Base-by-base conservation (phyloP, 345 rosid genomes). In the Brassica incana region DNA sequence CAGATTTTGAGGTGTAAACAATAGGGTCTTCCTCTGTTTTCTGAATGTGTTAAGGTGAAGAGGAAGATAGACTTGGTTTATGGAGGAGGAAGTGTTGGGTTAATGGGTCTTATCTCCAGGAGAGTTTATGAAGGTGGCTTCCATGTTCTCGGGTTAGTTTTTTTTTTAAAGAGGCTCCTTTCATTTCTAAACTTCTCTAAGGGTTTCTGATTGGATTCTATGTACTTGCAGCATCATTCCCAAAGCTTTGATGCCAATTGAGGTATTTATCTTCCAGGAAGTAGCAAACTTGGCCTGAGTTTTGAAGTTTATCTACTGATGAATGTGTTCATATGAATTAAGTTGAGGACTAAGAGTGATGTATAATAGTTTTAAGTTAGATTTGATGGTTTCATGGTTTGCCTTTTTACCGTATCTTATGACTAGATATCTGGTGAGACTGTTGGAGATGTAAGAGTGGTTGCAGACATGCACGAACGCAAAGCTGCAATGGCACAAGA, bases 401-500 rank as follows among this genome's bases (percentile, higher is more conserved):
- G 33, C 11, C 3, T 50, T 43, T 43, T 50, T 50, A 50, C 7
- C 58, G 5, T 50, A 50, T 50, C 18, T 79, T 40, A 50, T 29
- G 10, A 62, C 48, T 70, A 92, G 98, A 94, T 94, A 87, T 94
- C 98, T 66, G 98, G 98, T 72, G 83, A 88, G 83, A 83, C 91
- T 14, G 90, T 94, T 60, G 97, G 97, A 80, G 95, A 94, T 75
- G 92, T 92, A 65, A 91, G 89, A 86, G 77, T 83, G 7, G 98
- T 95, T 79, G 71, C 83, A 67, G 98, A 95, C 83, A 95, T 95
- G 99, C 99, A 95, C 45, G 98, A 95, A 81, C 85, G 99, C 5
- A 95, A 95, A 80, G 98, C 99, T 85, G 89, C 83, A 77, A 95
- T 95, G 99, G 99, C 99, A n/a, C 83, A 78, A 78, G 99, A 95